Conservation (phyloP, 352 stramenopile genomes). For the Phytopythium litorale region DNA sequence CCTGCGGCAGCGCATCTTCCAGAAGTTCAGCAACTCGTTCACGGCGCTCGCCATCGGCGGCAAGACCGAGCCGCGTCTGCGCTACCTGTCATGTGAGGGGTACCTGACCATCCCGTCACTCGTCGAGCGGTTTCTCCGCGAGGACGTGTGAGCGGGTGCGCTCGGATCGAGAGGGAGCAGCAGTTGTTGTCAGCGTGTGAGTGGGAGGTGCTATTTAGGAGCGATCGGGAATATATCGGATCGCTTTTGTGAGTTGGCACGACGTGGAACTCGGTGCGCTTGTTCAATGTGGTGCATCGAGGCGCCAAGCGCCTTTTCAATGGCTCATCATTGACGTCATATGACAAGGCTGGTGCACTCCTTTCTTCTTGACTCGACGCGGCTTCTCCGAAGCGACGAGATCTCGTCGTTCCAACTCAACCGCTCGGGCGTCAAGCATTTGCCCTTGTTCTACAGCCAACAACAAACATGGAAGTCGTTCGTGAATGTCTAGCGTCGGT, state of each 20-base stretch:
- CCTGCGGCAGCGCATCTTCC: slow-evolving; percentile 20
- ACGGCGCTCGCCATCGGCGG: slow-evolving; percentile 22
- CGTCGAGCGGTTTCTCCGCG: slow-evolving; percentile 28
- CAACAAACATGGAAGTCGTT: too few species aligned
- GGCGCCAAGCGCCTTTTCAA: background rate
- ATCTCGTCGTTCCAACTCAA: background rate
- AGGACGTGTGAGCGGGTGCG: slow-evolving; percentile 20
- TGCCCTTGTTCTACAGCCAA: too few species aligned
- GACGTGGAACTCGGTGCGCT: background rate
- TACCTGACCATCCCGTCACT: slow-evolving; percentile 26
- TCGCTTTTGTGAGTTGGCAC: background rate
- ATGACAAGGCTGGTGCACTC: background rate
- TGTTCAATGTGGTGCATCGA: background rate
- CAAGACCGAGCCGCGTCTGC: slow-evolving; percentile 13
- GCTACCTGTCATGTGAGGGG: slow-evolving; percentile 22
- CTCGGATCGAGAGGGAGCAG: too few species aligned
- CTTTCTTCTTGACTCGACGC: too few species aligned
- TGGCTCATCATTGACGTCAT: background rate
- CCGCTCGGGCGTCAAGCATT: too few species aligned
- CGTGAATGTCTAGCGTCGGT: too few species aligned
- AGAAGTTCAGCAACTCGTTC: slow-evolving; percentile 31
- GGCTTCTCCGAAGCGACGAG: background rate
- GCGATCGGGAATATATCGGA: background rate
- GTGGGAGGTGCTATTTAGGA: background rate
- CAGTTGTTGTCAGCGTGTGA: background rate